Percentiles rank a stretch among this genome's conserved stretches.
These are phyloP conservation scores for Boehmeria nivea DNA, from an alignment of 306 rosid genomes.

Conservation along the genomic window DNA sequence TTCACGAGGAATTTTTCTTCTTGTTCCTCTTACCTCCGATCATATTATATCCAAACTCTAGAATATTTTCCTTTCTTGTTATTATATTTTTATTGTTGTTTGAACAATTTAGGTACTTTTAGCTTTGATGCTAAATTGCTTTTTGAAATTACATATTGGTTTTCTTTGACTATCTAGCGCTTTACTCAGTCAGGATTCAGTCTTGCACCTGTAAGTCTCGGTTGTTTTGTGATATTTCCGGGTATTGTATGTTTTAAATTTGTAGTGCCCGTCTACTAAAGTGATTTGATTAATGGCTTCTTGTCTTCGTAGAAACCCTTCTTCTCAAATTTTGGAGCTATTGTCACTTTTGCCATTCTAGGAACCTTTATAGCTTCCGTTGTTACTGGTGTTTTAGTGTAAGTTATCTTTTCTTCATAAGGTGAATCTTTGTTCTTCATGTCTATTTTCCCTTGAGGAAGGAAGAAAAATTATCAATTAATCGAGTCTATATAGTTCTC, in stretches of 20 bases:
- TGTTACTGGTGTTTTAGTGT: conserved; percentile 91
- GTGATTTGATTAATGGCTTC: conserved; percentile 14
- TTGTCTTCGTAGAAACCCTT: conserved; percentile 68
- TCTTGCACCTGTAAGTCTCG: conserved; percentile 80
- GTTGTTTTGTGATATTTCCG: not conserved
- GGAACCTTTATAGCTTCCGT: conserved; percentile 87
- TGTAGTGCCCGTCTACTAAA: not conserved
- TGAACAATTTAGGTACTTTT: too few relatives aligned
- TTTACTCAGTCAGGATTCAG: conserved; percentile 98
- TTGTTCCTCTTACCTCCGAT: conserved; percentile 92
- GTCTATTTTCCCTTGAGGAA: not conserved
- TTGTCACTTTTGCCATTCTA: conserved; percentile 83
- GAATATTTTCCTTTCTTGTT: not conserved
- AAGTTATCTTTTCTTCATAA: conserved; percentile 25
- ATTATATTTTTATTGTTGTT: not conserved
- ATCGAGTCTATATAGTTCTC: conserved; percentile 13
- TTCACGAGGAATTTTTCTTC: conserved; percentile 98
- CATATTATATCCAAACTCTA: conserved; percentile 80
- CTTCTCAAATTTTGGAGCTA: conserved; percentile 98
- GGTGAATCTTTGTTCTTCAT: not conserved
- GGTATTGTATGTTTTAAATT: not conserved
- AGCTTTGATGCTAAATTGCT: not conserved
- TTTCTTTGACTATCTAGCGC: conserved; percentile 59
- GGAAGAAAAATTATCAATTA: not conserved
- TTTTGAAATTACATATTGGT: not conserved